Evolutionary conservation across 352 stramenopile species (phyloP).

Genomic region (Phytophthora cryptogea): DNA sequence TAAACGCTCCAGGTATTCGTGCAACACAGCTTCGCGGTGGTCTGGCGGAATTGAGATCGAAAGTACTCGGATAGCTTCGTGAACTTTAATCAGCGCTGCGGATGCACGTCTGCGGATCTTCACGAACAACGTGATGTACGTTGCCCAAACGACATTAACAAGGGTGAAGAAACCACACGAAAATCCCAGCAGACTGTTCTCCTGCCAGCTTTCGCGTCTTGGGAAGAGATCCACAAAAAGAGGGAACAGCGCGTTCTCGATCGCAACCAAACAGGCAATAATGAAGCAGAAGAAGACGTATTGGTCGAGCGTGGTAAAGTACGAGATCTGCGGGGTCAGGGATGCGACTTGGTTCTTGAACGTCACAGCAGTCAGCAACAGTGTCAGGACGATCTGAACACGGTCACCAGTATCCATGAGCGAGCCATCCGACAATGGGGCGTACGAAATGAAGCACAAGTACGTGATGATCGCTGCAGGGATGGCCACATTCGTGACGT

Average conservation of each 20-base stretch:
- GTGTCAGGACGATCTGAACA: constrained; percentile 57
- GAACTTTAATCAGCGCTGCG: constrained; percentile 36
- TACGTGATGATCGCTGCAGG: constrained; percentile 56
- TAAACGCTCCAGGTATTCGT: constrained; percentile 26
- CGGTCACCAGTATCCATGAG: constrained; percentile 57
- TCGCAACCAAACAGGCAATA: constrained; percentile 48
- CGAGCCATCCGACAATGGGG: constrained; percentile 32
- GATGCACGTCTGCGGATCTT: constrained; percentile 30
- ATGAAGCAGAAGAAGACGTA: constrained; percentile 77
- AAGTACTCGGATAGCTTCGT: constrained; percentile 46
- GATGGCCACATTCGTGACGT: constrained; percentile 60
- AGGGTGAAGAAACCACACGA: constrained; percentile 47
- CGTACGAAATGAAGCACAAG: constrained; percentile 59
- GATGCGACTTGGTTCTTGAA: constrained; percentile 66
- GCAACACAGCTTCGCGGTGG: constrained; percentile 32
- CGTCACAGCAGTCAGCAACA: constrained; percentile 66
- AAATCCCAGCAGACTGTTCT: constrained; percentile 39
- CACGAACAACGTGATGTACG: constrained; percentile 34
- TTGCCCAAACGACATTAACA: constrained; percentile 43
- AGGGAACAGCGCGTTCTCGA: constrained; percentile 62
- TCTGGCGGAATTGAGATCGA: constrained; percentile 30
- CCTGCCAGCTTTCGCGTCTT: constrained; percentile 25
- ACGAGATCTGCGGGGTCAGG: constrained; percentile 62
- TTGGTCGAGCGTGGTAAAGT: constrained; percentile 65
- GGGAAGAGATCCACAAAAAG: constrained; percentile 32